phyloP scores from a whole-genome alignment of 306 rosid species.

The Vigna unguiculata region DNA sequence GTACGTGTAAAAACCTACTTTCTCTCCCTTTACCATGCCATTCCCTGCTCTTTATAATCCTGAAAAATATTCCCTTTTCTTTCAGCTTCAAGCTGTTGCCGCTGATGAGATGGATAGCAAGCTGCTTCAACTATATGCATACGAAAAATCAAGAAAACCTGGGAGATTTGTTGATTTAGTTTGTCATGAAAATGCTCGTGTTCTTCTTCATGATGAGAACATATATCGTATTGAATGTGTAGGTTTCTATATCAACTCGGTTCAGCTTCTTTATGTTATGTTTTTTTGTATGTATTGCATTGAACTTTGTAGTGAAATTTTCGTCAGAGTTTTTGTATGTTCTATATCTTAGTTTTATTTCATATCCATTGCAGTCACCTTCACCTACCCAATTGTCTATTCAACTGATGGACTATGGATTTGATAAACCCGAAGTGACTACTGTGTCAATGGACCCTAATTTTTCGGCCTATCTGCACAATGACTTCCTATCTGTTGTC shows the following conservation, averaged over 20 bases:
- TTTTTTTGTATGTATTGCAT: not conserved
- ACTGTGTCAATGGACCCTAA: constrained; percentile 96
- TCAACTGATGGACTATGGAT: constrained; percentile 93
- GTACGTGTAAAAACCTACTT: constrained; percentile 46
- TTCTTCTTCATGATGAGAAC: constrained; percentile 94
- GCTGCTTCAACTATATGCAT: constrained; percentile 88
- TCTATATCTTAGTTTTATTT: constrained; percentile 17
- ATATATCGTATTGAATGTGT: constrained; percentile 92
- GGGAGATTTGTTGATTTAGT: constrained; percentile 84
- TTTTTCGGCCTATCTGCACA: constrained; percentile 82
- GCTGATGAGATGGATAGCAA: constrained; percentile 94
- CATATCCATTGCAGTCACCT: constrained; percentile 62
- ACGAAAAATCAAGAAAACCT: constrained; percentile 87
- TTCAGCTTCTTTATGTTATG: constrained; percentile 30
- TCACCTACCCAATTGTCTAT: constrained; percentile 72
- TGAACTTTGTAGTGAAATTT: constrained; percentile 23
- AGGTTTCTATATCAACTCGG: constrained; percentile 48
- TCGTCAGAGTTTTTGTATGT: constrained; percentile 9
- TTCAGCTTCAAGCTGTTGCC: constrained; percentile 91
- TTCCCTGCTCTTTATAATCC: constrained; percentile 40
- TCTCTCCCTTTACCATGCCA: constrained; percentile 1
- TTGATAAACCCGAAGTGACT: constrained; percentile 93
- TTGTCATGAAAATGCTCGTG: constrained; percentile 96
- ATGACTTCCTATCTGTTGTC: constrained; percentile 79
- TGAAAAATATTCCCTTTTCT: constrained; percentile 31